Percentiles rank a stretch among this genome's conserved stretches.
These are phyloP conservation scores for Adiantum capillusveneris DNA, from an alignment of 75 land plant genomes.

Conservation along the genomic window DNA sequence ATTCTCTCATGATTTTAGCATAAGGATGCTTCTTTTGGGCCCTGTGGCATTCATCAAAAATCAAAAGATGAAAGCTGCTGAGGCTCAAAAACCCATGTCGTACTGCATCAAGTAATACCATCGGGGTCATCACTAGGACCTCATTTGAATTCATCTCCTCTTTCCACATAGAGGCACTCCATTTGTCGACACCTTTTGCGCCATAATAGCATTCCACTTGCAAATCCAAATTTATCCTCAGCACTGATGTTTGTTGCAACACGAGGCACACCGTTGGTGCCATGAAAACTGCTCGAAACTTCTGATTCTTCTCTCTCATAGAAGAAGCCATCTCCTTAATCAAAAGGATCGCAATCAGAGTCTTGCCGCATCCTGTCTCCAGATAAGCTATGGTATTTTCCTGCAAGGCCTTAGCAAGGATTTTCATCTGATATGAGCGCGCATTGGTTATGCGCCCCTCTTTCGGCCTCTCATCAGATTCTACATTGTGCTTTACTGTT, in stretches of 20 bases:
- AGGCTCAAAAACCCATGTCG: constrained; percentile 56
- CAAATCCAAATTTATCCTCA: constrained; percentile 44
- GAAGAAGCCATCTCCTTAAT: constrained; percentile 41
- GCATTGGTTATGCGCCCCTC: neutral
- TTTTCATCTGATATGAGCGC: constrained; percentile 55
- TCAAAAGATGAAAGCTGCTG: constrained; percentile 44
- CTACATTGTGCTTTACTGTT: too few species aligned
- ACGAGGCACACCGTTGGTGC: constrained; percentile 87
- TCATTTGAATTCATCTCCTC: constrained; percentile 40
- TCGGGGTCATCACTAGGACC: constrained; percentile 94
- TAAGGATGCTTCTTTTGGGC: constrained; percentile 79
- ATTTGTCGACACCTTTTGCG: constrained; percentile 54
- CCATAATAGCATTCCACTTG: constrained; percentile 60
- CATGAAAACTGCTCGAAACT: constrained; percentile 55
- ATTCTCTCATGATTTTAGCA: constrained; percentile 82
- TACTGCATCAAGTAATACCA: constrained; percentile 63
- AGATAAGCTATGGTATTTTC: constrained; percentile 75
- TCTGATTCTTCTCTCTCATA: constrained; percentile 18
- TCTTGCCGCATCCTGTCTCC: constrained; percentile 86
- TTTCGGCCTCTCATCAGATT: neutral
- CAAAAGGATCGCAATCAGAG: constrained; percentile 75
- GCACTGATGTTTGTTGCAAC: constrained; percentile 64
- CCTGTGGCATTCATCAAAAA: constrained; percentile 92
- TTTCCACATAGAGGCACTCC: constrained; percentile 51
- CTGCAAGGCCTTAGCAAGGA: constrained; percentile 45